Evolutionary conservation across 257 asterid genomes (phyloP), one percentile per base, ranked within the genome.

Genomic region (Echites panduratus): DNA sequence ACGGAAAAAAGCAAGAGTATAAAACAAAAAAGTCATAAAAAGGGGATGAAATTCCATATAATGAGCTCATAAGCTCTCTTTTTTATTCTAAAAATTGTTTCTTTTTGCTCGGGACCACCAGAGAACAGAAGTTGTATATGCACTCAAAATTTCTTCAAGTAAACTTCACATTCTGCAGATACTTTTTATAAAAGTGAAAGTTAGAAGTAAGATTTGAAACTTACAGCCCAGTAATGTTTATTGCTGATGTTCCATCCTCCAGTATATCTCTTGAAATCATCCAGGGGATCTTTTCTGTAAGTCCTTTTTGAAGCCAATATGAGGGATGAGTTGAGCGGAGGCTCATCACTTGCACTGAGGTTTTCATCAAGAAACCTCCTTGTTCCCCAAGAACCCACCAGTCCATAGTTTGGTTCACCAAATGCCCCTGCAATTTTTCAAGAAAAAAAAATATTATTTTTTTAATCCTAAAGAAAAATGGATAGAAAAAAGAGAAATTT

Each of bases 181-280:
- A n/a, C 16, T 9, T 2, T 10, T 56, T 22, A 56, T 20, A 7
- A 4, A 4, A 5, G 67, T 29, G 67, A 32, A 35, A 70, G 11
- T 14, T 17, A 40, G 68, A 17, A 57, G 6, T 43, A 32, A 58
- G n/a, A 24, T 65, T 9, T 72, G 62, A 62, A 45, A 83, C 92
- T 83, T 84, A 93, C 98, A 81, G 92, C 93, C 98, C 98, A 93
- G 85, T 93, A 93, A 87, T 90, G 97, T 53, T 76, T 66, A 62
- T 90, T 85, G 38, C 93, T 90, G 64, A 93, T 90, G 73, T 93
- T 93, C 98, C 96, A 93, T 0, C 98, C 98, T 24, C 97, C 98
- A 9, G 74, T 76, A 73, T 93, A 93, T 64, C 58, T 85, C 27
- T 79, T 62, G 66, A 90, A 93, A 70, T 76, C 70, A 83, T 90